phyloP scores from a whole-genome alignment of 1,284 basidiomycete genomes.

The Puccinia coronata region DNA sequence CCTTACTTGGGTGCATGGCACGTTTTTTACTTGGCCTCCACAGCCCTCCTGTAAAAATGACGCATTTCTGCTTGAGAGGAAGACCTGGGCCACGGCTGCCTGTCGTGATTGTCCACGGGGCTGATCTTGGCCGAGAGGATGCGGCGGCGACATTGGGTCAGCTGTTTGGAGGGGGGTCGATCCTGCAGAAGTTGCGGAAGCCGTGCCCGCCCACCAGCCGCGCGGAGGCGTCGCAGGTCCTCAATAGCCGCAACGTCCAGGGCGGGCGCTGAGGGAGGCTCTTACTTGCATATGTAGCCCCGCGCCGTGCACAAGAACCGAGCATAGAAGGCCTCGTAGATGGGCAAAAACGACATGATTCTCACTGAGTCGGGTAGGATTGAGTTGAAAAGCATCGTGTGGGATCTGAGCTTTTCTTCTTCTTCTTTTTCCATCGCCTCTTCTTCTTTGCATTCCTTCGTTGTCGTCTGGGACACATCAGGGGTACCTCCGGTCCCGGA shows the following conservation, averaged over 20 bases:
- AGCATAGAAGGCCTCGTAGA: conserved; percentile 77
- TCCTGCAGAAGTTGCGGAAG: conserved; percentile 91
- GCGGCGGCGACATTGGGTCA: conserved; percentile 71
- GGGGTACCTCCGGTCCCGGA: not conserved
- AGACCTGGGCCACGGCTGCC: not conserved
- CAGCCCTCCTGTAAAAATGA: not conserved
- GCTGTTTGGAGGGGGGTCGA: conserved; percentile 94
- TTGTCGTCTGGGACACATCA: conserved; percentile 33
- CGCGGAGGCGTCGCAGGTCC: conserved; percentile 69
- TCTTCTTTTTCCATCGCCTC: conserved; percentile 25
- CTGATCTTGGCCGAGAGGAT: conserved; percentile 70
- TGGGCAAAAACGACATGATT: conserved; percentile 91
- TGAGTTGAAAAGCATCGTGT: conserved; percentile 81
- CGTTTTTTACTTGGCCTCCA: too few species aligned
- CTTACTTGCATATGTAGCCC: conserved; percentile 95
- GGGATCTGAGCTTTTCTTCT: conserved; percentile 72
- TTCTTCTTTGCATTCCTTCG: too few species aligned
- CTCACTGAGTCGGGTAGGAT: conserved; percentile 86
- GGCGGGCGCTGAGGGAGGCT: conserved; percentile 54
- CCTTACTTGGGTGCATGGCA: too few species aligned
- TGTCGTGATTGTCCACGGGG: conserved; percentile 51
- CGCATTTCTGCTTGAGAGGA: too few species aligned
- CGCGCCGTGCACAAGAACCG: conserved; percentile 82
- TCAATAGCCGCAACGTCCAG: conserved; percentile 78
- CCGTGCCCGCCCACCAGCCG: conserved; percentile 85